Evolutionary conservation across 1,284 basidiomycete genomes (phyloP).

Genomic region (Leccinum solheimii): DNA sequence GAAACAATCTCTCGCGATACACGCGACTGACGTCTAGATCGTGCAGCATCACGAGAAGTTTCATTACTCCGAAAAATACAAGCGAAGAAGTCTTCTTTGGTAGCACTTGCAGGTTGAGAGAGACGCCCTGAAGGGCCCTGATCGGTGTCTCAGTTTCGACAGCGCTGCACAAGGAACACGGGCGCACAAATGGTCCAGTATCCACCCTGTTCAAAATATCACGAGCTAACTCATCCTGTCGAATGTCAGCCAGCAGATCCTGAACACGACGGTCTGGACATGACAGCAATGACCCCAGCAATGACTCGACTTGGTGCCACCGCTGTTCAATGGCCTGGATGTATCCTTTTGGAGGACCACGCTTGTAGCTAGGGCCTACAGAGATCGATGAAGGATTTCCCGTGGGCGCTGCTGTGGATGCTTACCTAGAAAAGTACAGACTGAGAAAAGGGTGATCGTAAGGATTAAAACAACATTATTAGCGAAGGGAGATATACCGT

Average conservation of each 20-base stretch:
- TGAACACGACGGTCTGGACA: slow-evolving; percentile 72
- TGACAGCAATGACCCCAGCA: slow-evolving; percentile 75
- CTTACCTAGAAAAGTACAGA: slow-evolving; percentile 76
- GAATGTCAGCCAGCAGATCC: slow-evolving; percentile 65
- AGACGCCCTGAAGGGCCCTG: slow-evolving; percentile 66
- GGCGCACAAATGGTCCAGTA: slow-evolving; percentile 66
- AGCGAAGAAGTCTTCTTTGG: slow-evolving; percentile 70
- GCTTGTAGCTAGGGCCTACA: slow-evolving; percentile 76
- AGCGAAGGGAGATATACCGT: slow-evolving; percentile 45
- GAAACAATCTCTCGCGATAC: slow-evolving; percentile 77
- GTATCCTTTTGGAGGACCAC: slow-evolving; percentile 87
- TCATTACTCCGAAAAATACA: slow-evolving; percentile 66
- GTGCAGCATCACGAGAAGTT: slow-evolving; percentile 53
- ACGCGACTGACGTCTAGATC: slow-evolving; percentile 71
- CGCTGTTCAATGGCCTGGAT: slow-evolving; percentile 88
- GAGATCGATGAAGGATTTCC: slow-evolving; percentile 1
- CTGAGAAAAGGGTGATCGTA: slow-evolving; percentile 37
- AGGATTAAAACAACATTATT: slow-evolving; percentile 6
- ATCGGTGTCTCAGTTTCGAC: slow-evolving; percentile 8
- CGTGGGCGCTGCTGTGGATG: slow-evolving; percentile 3
- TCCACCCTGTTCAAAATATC: slow-evolving; percentile 74
- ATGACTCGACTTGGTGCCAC: slow-evolving; percentile 86
- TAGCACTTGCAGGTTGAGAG: slow-evolving; percentile 50
- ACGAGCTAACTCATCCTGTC: slow-evolving; percentile 66
- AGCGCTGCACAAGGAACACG: background rate